Percentiles rank a stretch among this genome's conserved stretches.
These are phyloP conservation scores for Pichia sp. DNA, from an alignment of 1,139 yeast species.

Conservation along the genomic window DNA sequence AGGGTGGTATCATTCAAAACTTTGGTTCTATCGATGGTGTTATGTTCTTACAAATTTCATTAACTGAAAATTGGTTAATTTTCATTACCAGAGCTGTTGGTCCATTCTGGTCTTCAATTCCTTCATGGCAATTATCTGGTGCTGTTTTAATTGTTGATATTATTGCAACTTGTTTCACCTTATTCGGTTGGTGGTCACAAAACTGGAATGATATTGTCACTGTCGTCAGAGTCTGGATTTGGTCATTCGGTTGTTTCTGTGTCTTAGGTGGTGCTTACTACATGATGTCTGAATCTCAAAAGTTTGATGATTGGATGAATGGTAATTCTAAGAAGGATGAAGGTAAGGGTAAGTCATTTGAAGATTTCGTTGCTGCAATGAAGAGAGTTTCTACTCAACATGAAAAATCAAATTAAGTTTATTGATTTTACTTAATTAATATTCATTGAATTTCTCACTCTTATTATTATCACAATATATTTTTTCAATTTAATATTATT, in stretches of 20 bases:
- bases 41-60: conserved; percentile 83
- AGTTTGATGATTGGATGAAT: conserved; percentile 90
- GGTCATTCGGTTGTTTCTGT: conserved; percentile 96
- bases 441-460: background rate
- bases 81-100: conserved; percentile 93
- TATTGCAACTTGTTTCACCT: conserved; percentile 82
- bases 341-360: conserved; percentile 71
- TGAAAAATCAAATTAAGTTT: conserved; percentile 51
- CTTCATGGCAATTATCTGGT: conserved; percentile 94
- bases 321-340: conserved; percentile 70
- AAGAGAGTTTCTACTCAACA: conserved; percentile 98
- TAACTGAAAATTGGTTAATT: conserved; percentile 94
- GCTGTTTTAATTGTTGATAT: conserved; percentile 85
- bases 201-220: conserved; percentile 96
- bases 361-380: conserved; percentile 95
- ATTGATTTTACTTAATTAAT: background rate
- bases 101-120: conserved; percentile 89
- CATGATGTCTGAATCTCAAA: conserved; percentile 80
- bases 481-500: background rate
- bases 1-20: conserved; percentile 90
- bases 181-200: conserved; percentile 98
- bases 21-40: conserved; percentile 91
- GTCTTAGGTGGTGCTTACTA: conserved; percentile 95
- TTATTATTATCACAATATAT: no score
- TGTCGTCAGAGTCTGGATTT: conserved; percentile 87